Evolutionary conservation across 805 yeast genomes (phyloP), one percentile per base, ranked within the genome.

Genomic region (Schwanniomyces yamadae): DNA sequence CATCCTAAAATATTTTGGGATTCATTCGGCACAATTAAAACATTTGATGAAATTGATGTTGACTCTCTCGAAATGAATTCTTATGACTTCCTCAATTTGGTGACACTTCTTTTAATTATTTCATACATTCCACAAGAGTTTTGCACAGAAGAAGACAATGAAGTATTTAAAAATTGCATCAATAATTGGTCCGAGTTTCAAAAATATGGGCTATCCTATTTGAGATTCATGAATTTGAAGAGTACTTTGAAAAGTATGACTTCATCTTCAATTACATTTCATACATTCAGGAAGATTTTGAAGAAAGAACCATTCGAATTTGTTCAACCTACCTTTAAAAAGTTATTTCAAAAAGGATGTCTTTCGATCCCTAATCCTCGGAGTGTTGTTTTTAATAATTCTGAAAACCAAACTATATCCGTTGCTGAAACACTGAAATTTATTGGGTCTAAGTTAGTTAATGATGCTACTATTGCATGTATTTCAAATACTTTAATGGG

Each of bases 81-180:
- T 0, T 34, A 48, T 0, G 67, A 65, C 5, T 39, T 82, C 21
- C 56, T 63, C 3, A 61, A 62, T 4, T 31, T 83, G 2, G 34
- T 82, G 8, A 63, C 82, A 0, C 72, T 82, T 40, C 40, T 74
- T 14, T 59, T 84, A 21, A 43, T 75, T 0, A 48, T 78, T 2
- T 57, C 69, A 1, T 63, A 75, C 7, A 45, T 69, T 5, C 39
- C 48, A 39, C 34, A n/a, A n/a, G n/a, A n/a, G n/a, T n/a, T n/a
- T n/a, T n/a, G n/a, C n/a, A n/a, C n/a, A n/a, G n/a, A n/a, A n/a
- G n/a, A n/a, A n/a, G n/a, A n/a, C n/a, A n/a, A n/a, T n/a, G n/a
- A n/a, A n/a, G n/a, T n/a, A n/a, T n/a, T n/a, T n/a, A n/a, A n/a
- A n/a, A n/a, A n/a, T n/a, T n/a, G n/a, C n/a, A n/a, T n/a, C n/a